phyloP scores from a whole-genome alignment of 257 asterid species.

The Petunia secreta region DNA sequence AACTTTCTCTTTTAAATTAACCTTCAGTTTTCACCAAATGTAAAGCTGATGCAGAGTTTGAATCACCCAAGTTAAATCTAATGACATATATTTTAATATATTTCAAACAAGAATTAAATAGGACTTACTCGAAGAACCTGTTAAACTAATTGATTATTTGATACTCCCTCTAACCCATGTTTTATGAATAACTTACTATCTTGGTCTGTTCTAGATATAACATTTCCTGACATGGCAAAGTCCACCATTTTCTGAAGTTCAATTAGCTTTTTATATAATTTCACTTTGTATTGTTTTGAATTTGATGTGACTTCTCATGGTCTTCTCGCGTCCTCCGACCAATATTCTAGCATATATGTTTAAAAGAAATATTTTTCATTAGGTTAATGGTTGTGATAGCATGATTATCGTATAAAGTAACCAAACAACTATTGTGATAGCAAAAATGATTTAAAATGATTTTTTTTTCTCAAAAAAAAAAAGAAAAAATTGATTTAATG shows the following conservation, averaged over 20 bases:
- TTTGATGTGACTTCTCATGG: not conserved
- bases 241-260: not conserved
- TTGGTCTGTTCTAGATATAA: not conserved
- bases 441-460: not conserved
- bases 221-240: conserved; percentile 16
- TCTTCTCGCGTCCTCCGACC: not conserved
- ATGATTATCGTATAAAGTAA: not conserved
- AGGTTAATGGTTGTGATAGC: not conserved
- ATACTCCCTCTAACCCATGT: not conserved
- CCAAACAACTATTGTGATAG: not conserved
- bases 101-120: not conserved
- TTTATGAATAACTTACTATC: conserved; percentile 9
- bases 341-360: not conserved
- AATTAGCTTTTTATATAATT: not conserved
- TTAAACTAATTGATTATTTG: not conserved
- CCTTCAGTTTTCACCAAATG: not conserved
- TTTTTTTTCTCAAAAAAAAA: no score
- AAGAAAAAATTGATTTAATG: not conserved
- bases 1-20: not conserved
- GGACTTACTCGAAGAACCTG: no score
- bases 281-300: not conserved
- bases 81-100: not conserved
- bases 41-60: not conserved
- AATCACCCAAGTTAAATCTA: not conserved
- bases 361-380: not conserved